phyloP scores from a whole-genome alignment of 2,329 filamentous ascomycete genomes.

The Penicillium brasilianum region DNA sequence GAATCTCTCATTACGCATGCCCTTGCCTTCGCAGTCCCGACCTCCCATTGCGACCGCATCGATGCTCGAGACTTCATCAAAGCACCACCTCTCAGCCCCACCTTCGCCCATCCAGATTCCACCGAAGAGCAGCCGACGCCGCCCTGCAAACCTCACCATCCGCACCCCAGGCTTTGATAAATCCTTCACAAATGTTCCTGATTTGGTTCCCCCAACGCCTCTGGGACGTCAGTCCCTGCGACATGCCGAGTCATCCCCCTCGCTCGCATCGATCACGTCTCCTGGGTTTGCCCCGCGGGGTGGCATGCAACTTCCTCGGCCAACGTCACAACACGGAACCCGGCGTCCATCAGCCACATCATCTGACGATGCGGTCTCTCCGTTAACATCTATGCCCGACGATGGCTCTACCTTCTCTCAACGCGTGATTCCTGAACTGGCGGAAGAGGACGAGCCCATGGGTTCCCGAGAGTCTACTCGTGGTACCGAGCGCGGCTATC shows the following conservation, averaged over 20 bases:
- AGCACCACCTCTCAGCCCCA: slow-evolving; percentile 54
- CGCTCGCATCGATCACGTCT: slow-evolving; percentile 59
- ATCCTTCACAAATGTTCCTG: slow-evolving; percentile 53
- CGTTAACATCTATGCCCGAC: slow-evolving; percentile 34
- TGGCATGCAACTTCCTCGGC: slow-evolving; percentile 57
- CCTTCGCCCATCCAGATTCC: slow-evolving; percentile 63
- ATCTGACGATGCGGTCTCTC: slow-evolving; percentile 38
- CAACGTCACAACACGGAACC: slow-evolving; percentile 39
- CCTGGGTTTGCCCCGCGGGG: slow-evolving; percentile 55
- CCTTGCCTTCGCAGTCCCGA: slow-evolving; percentile 50
- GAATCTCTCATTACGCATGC: slow-evolving; percentile 66
- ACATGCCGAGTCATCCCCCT: slow-evolving; percentile 67
- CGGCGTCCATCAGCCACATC: slow-evolving; percentile 33
- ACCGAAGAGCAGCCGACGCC: slow-evolving; percentile 59
- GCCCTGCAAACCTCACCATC: slow-evolving; percentile 65
- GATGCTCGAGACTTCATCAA: slow-evolving; percentile 48
- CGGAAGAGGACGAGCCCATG: slow-evolving; percentile 56
- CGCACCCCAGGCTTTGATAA: slow-evolving; percentile 59
- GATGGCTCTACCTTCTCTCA: slow-evolving; percentile 32
- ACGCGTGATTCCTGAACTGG: slow-evolving; percentile 51
- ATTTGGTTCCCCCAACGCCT: slow-evolving; percentile 64
- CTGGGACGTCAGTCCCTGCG: slow-evolving; percentile 59
- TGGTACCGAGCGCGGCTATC: slow-evolving; percentile 67
- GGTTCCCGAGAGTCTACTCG: slow-evolving; percentile 62
- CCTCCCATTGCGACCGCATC: slow-evolving; percentile 57